Evolutionary conservation across 108 stramenopile species (phyloP).

Genomic region (Schizochytrium sp.): DNA sequence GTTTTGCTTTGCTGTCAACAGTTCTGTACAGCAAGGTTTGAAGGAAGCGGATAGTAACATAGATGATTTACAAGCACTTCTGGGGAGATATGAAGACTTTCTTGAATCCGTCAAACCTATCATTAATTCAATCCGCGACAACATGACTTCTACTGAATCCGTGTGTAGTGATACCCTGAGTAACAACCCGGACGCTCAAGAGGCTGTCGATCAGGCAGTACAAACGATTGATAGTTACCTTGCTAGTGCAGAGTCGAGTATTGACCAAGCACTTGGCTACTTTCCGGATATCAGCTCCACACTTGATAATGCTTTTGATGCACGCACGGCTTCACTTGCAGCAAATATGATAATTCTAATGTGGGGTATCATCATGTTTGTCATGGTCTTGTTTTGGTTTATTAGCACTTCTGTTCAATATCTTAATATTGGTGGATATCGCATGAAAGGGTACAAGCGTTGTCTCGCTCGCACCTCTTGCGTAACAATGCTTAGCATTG

Average conservation of each 20-base stretch:
- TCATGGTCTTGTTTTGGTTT: background rate
- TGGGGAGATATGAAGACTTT: background rate
- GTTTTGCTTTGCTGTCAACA: background rate
- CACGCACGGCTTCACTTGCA: background rate
- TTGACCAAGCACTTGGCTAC: slow-evolving; percentile 6
- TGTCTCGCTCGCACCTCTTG: slow-evolving; percentile 12
- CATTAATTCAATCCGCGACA: background rate
- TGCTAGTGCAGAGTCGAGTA: background rate
- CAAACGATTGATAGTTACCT: background rate
- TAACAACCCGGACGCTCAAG: background rate
- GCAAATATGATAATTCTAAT: background rate
- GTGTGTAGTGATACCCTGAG: background rate
- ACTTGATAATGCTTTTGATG: background rate
- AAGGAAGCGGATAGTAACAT: background rate
- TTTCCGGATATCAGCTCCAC: background rate
- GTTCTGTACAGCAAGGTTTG: background rate
- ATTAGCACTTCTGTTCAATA: background rate
- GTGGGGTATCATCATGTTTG: slow-evolving; percentile 23
- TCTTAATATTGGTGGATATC: background rate
- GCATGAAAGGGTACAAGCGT: background rate
- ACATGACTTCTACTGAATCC: background rate
- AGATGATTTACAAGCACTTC: background rate
- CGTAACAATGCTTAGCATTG: background rate
- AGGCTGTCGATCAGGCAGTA: background rate
- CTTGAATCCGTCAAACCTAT: background rate